Evolutionary conservation across 108 stramenopile genomes (phyloP), one percentile per base, ranked within the genome.

Genomic region (Mediolabrus comicus): DNA sequence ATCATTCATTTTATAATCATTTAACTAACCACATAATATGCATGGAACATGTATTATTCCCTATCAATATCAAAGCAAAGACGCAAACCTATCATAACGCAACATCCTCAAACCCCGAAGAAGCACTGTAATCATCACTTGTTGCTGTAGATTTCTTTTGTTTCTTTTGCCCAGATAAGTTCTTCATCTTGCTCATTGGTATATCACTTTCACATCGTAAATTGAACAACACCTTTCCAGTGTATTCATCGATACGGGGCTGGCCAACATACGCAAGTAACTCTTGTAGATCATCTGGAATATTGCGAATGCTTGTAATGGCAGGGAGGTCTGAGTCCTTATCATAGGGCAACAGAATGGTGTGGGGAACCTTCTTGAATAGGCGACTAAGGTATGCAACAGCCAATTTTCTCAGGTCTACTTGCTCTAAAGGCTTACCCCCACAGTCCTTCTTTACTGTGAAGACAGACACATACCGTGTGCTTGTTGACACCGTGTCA

Each of bases 101-200:
- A 9, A 49, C 46, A 49, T 49, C 46, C 22, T 49, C 46, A 49
- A 49, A 49, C 4, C 46, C 46, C 5, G 46, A 49, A 7, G 22
- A 17, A 49, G 46, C 4, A 49, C 46, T 49, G 8, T n/a, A 9
- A 49, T 49, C 46, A 9, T 49, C 46, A 6, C 6, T 24, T 49
- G 22, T 16, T 4, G 22, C 22, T n/a, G 46, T 9, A n/a, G 2
- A 22, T 14, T 4, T 49, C 46, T 9, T 24, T 49, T 49, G 19
- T 22, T 49, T 49, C 9, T 24, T 49, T 24, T 49, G 19, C 33
- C 36, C 61, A 5, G 31, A 25, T 10, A 22, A 34, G 22, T 30
- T 67, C 65, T 71, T 78, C 77, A 78, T 78, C 26, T 78, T 71
- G 41, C 70, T 71, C 58, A 78, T 69, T 10, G 77, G 77, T 7